A percentile compares a stretch with the other conserved stretches of the same genome.
Conservation (phyloP, 164 flowering plant species). For the Nelumbo lutea region DNA sequence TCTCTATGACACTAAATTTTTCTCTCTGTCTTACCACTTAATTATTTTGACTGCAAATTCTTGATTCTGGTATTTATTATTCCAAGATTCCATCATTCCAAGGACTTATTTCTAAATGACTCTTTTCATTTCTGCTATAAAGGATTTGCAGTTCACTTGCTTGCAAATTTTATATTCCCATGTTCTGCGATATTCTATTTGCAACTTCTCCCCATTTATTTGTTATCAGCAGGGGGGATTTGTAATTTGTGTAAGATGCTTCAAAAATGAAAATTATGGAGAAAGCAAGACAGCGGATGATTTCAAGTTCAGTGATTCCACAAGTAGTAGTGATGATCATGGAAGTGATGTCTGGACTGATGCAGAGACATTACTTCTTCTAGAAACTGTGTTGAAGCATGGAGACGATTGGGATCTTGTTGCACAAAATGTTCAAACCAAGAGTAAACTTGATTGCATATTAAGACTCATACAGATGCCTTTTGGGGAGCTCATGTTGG, state of each 20-base stretch:
- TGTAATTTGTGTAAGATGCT: conserved; percentile 62
- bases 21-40: too few species aligned
- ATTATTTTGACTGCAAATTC: too few species aligned
- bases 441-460: conserved; percentile 75
- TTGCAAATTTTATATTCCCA: neutral
- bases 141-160: neutral
- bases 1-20: too few species aligned
- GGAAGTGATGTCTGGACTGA: conserved; percentile 65
- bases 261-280: conserved; percentile 41
- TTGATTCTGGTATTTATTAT: too few species aligned
- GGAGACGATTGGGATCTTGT: conserved; percentile 95
- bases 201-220: neutral
- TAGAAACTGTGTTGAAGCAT: conserved; percentile 74
- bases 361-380: conserved; percentile 69
- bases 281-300: conserved; percentile 52
- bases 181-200: neutral
- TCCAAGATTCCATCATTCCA: too few species aligned
- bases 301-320: conserved; percentile 40
- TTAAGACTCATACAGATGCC: conserved; percentile 79
- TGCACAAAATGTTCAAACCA: conserved; percentile 59
- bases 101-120: neutral
- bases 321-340: conserved; percentile 14
- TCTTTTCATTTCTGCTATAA: neutral
- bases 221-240: conserved; percentile 37
- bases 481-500: conserved; percentile 67